Conservation (phyloP, 2,329 filamentous ascomycete genomes). For the Corynespora cassiicola region DNA sequence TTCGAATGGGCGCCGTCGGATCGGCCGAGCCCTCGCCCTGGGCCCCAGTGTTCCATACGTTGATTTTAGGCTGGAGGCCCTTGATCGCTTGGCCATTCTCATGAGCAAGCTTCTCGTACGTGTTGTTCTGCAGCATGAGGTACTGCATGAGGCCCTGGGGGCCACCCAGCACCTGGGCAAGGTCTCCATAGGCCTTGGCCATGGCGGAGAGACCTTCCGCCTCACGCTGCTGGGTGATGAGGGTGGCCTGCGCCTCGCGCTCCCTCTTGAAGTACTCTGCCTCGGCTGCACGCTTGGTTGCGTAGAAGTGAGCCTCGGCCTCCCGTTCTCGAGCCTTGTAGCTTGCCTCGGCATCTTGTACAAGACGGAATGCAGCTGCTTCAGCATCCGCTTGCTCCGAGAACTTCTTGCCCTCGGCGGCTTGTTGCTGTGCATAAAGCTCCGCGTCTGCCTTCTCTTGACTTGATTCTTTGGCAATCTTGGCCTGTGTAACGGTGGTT, state of each 20-base stretch:
- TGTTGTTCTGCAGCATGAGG: slow-evolving; percentile 86
- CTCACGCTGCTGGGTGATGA: slow-evolving; percentile 70
- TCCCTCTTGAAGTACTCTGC: slow-evolving; percentile 49
- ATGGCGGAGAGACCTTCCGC: slow-evolving; percentile 79
- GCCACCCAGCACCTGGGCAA: slow-evolving; percentile 76
- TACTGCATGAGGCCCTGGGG: slow-evolving; percentile 80
- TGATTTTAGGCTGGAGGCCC: slow-evolving; percentile 87
- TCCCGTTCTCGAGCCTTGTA: slow-evolving; percentile 49
- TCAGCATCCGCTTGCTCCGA: slow-evolving; percentile 66
- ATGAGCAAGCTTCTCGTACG: slow-evolving; percentile 77
- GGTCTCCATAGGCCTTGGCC: slow-evolving; percentile 78
- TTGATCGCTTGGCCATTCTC: slow-evolving; percentile 78
- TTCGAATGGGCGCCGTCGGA: slow-evolving; percentile 70
- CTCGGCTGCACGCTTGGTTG: slow-evolving; percentile 51
- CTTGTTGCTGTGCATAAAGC: slow-evolving; percentile 56
- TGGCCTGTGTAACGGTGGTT: slow-evolving; percentile 78
- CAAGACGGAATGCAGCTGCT: slow-evolving; percentile 54
- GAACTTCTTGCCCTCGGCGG: slow-evolving; percentile 62
- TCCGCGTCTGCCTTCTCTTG: slow-evolving; percentile 71
- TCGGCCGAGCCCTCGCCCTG: slow-evolving; percentile 59
- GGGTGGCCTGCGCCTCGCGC: slow-evolving; percentile 65
- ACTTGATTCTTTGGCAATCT: slow-evolving; percentile 70
- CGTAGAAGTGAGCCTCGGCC: slow-evolving; percentile 58
- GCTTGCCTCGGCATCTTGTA: slow-evolving; percentile 51
- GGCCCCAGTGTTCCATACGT: slow-evolving; percentile 82